Conservation (phyloP, 2,329 filamentous ascomycete genomes). For the Diaporthe citrichinensis region DNA sequence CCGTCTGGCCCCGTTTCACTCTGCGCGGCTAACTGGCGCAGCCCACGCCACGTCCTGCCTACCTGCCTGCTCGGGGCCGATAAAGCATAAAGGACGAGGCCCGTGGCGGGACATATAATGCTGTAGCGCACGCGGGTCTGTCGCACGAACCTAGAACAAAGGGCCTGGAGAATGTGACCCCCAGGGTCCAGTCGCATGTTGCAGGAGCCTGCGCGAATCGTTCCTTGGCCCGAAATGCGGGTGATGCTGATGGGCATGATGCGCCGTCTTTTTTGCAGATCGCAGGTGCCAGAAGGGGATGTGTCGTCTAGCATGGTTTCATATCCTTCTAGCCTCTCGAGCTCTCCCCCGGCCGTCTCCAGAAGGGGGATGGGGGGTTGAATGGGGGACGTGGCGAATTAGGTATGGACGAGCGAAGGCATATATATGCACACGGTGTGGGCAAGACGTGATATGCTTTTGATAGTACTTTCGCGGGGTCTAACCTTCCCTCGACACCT, state of each 20-base stretch:
- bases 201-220: constrained; percentile 8
- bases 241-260: constrained; percentile 18
- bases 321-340: constrained; percentile 21
- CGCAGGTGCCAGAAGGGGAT: constrained; percentile 28
- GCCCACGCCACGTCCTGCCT: constrained; percentile 6
- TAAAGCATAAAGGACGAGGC: constrained; percentile 25
- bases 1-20: constrained; percentile 24
- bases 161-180: constrained; percentile 15
- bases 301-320: constrained; percentile 25
- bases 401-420: neutral
- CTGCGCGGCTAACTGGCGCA: constrained; percentile 25
- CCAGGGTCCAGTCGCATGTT: constrained; percentile 14
- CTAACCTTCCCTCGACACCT: neutral
- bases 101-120: constrained; percentile 2
- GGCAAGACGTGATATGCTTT: neutral
- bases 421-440: constrained; percentile 28
- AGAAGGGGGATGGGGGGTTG: neutral
- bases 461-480: neutral
- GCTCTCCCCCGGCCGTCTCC: constrained; percentile 2
- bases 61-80: neutral
- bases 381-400: constrained; percentile 1
- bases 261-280: constrained; percentile 16
- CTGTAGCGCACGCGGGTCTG: neutral
- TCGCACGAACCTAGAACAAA: constrained; percentile 5
- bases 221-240: constrained; percentile 6